Evolutionary conservation across 2,329 filamentous ascomycete species (phyloP).

Genomic region (Sporothrix schenckii): DNA sequence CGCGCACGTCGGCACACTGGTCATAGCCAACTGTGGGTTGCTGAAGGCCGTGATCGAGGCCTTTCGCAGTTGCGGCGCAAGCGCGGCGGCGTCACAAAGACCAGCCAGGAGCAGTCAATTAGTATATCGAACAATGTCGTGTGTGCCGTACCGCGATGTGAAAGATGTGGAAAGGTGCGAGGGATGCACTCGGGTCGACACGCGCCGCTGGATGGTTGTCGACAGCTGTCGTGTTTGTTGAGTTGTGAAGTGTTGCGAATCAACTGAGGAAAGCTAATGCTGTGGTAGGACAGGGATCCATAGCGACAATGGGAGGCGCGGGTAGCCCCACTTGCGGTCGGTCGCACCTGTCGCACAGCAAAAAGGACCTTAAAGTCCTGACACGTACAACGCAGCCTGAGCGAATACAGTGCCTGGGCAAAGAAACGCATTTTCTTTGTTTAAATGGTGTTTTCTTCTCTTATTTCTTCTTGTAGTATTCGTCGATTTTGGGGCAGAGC

Average conservation of each 20-base stretch:
- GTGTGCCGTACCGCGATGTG: not conserved
- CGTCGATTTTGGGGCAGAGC: too few relatives aligned
- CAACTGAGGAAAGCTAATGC: not conserved
- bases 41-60: conserved; percentile 8
- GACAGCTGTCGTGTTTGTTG: not conserved
- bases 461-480: too few relatives aligned
- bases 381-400: not conserved
- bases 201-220: not conserved
- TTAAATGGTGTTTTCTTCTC: too few relatives aligned
- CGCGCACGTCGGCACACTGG: not conserved
- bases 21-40: not conserved
- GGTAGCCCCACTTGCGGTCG: not conserved
- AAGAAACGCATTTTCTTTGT: too few relatives aligned
- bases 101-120: not conserved
- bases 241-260: conserved; percentile 1
- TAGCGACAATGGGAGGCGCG: conserved; percentile 8
- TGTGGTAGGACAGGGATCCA: not conserved
- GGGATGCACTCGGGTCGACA: not conserved
- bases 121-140: too few relatives aligned
- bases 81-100: not conserved
- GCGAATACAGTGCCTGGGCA: too few relatives aligned
- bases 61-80: conserved; percentile 2
- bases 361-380: not conserved
- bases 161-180: not conserved
- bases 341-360: conserved; percentile 9